These are phyloP conservation scores for Medicago ruthenica DNA, from an alignment of 306 rosid species.

Conservation along the genomic window DNA sequence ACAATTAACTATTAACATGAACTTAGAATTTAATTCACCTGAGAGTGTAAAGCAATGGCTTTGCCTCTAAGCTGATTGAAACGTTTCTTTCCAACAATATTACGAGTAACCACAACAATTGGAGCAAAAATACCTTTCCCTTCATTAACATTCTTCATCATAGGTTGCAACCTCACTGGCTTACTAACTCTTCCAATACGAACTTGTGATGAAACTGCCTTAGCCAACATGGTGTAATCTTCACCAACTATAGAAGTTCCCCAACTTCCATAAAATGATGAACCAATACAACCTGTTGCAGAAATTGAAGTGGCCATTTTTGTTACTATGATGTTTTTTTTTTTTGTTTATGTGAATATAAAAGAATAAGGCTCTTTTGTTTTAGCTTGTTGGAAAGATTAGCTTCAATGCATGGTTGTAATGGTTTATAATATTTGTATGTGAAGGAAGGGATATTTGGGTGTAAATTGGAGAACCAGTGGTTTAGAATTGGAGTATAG, in stretches of 20 bases:
- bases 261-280: constrained; percentile 84
- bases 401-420: constrained; percentile 27
- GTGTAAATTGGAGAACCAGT: constrained; percentile 67
- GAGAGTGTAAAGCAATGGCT: constrained; percentile 98
- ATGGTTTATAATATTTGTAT: constrained; percentile 53
- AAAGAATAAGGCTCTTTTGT: not conserved
- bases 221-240: constrained; percentile 57
- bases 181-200: constrained; percentile 48
- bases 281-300: constrained; percentile 63
- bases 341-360: constrained; percentile 16
- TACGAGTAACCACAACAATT: constrained; percentile 68
- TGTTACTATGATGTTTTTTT: not conserved
- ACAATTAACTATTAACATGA: not conserved
- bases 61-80: constrained; percentile 96
- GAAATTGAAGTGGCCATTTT: constrained; percentile 75
- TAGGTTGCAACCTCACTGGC: constrained; percentile 64
- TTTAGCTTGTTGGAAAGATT: constrained; percentile 34
- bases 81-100: constrained; percentile 84
- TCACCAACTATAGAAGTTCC: constrained; percentile 75
- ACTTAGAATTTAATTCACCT: constrained; percentile 52
- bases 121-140: constrained; percentile 98
- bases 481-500: constrained; percentile 59
- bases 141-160: constrained; percentile 97
- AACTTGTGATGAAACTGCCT: constrained; percentile 62
- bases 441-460: constrained; percentile 62